Evolutionary conservation across 345 rosid genomes (phyloP).

Genomic region (Brassica juncea): DNA sequence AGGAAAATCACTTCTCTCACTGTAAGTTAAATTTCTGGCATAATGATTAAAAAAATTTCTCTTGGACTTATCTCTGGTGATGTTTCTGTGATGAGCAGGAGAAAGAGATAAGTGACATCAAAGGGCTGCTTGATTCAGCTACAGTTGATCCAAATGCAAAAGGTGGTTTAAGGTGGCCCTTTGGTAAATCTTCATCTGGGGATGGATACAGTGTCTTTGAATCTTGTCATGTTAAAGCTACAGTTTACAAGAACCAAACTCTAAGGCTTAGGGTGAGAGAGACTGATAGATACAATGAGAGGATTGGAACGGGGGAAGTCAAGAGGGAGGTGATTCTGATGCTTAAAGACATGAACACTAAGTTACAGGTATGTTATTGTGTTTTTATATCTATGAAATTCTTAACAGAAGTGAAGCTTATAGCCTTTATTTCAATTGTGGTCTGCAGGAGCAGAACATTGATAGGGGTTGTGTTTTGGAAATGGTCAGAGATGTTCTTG

Average conservation of each 20-base stretch:
- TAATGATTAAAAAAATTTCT: neutral
- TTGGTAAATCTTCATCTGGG: constrained; percentile 48
- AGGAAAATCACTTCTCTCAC: constrained; percentile 43
- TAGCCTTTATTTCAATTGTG: neutral
- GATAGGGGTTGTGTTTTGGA: constrained; percentile 16
- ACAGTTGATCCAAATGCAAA: constrained; percentile 57
- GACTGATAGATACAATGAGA: constrained; percentile 60
- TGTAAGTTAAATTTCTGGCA: constrained; percentile 39
- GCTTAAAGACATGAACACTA: constrained; percentile 52
- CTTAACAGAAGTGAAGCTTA: neutral
- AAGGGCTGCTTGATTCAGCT: constrained; percentile 49
- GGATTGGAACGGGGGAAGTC: constrained; percentile 42
- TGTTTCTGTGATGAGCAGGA: constrained; percentile 47
- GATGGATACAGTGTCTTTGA: constrained; percentile 49
- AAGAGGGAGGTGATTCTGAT: constrained; percentile 47
- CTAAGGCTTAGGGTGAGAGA: constrained; percentile 55
- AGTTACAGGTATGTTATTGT: constrained; percentile 33
- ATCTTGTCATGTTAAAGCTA: constrained; percentile 49
- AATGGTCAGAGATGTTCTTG: constrained; percentile 31
- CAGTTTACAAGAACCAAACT: constrained; percentile 45
- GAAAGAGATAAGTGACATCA: constrained; percentile 52
- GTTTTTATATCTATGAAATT: neutral
- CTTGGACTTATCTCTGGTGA: neutral
- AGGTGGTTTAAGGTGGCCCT: constrained; percentile 76
- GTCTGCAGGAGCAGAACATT: constrained; percentile 29